phyloP scores from a whole-genome alignment of 129 eudicot species.

The Centrapalus pauciflorus region DNA sequence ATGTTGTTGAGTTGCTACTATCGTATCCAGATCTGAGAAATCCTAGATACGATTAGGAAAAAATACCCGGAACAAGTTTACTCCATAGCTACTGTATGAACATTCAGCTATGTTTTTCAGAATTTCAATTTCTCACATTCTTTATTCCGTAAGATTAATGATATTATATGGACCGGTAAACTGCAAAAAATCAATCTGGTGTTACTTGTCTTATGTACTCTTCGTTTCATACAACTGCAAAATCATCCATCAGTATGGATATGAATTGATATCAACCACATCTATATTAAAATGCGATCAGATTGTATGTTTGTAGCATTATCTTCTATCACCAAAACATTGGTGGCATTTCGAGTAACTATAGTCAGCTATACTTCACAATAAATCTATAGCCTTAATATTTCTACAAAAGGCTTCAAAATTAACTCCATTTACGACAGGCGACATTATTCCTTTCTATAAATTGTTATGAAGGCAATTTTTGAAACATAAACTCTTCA shows the following conservation, averaged over 20 bases:
- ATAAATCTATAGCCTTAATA: not conserved
- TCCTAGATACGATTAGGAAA: not conserved
- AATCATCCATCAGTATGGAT: not conserved
- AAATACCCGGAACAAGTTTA: not conserved
- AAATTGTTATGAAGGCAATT: not conserved
- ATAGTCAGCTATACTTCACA: constrained; percentile 7
- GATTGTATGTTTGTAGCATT: not conserved
- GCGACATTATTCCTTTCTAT: not conserved
- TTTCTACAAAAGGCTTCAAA: not conserved
- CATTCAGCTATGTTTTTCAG: not conserved
- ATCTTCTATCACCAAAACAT: constrained; percentile 12
- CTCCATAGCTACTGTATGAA: not conserved
- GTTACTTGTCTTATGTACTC: not conserved
- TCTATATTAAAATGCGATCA: not conserved
- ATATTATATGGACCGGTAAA: not conserved
- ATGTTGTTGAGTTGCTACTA: no score
- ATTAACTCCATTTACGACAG: not conserved
- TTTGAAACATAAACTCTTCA: not conserved
- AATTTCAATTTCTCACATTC: not conserved
- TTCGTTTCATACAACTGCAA: not conserved
- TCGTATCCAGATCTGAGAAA: no score
- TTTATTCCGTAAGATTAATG: not conserved
- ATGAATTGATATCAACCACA: not conserved
- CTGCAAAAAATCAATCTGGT: not conserved
- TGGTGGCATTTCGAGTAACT: not conserved